Evolutionary conservation across 306 rosid genomes (phyloP).

Genomic region (Quercus agrifolia): DNA sequence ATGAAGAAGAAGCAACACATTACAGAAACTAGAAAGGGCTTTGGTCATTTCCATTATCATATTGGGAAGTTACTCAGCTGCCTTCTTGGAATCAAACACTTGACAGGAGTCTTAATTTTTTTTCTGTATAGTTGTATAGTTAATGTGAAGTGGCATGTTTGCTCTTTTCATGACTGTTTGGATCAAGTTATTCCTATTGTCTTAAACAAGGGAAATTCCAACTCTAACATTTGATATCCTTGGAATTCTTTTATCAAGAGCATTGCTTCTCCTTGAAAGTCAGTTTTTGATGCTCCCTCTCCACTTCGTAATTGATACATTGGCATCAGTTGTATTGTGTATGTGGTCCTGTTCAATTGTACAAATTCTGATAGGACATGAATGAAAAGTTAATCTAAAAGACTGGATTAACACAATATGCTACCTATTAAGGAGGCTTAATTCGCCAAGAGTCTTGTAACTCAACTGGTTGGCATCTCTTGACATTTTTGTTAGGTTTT

Average conservation of each 20-base stretch:
- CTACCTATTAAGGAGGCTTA: too few relatives aligned
- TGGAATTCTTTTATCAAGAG: neutral
- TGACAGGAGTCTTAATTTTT: neutral
- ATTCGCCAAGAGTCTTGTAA: too few relatives aligned
- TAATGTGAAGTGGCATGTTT: neutral
- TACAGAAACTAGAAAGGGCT: neutral
- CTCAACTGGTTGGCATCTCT: too few relatives aligned
- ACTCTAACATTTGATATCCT: neutral
- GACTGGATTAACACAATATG: too few relatives aligned
- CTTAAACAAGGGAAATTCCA: neutral
- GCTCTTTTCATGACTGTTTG: neutral
- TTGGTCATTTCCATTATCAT: neutral
- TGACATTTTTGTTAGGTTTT: too few relatives aligned
- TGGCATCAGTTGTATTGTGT: too few relatives aligned
- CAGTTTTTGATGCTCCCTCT: neutral
- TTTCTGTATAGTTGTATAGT: constrained; percentile 13
- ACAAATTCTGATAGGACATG: neutral
- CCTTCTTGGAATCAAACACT: neutral
- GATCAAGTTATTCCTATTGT: neutral
- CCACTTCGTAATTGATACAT: too few relatives aligned
- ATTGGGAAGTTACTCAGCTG: neutral
- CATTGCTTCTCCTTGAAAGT: neutral
- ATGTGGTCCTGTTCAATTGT: neutral
- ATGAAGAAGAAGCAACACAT: neutral
- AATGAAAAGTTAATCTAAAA: too few relatives aligned